Evolutionary conservation across 805 yeast species (phyloP).

Genomic region (Brettanomyces sp.): DNA sequence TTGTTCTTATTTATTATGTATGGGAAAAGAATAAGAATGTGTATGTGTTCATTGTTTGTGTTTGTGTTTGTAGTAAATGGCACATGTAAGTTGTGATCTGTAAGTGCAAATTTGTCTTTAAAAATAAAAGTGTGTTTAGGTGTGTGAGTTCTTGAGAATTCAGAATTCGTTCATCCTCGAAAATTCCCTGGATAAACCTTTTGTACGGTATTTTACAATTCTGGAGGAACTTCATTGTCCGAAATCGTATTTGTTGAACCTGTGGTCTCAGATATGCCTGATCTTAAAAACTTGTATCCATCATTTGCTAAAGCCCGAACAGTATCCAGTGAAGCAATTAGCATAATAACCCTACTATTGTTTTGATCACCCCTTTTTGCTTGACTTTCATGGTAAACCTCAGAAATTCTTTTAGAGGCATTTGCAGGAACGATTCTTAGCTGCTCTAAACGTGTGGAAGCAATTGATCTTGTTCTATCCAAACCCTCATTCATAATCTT

Average conservation of each 20-base stretch:
- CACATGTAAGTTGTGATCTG: no score
- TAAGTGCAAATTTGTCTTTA: no score
- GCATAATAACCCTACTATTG: constrained; percentile 14
- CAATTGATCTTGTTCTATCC: constrained; percentile 28
- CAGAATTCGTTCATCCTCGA: no score
- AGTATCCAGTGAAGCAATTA: constrained; percentile 26
- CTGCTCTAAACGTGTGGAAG: constrained; percentile 18
- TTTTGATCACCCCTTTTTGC: constrained; percentile 28
- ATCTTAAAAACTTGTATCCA: constrained; percentile 8
- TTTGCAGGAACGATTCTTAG: constrained; percentile 27
- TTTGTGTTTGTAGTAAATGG: no score
- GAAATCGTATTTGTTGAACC: background rate
- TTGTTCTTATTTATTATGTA: background rate
- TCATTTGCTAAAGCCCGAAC: constrained; percentile 15
- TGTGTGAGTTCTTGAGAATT: no score
- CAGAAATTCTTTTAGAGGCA: constrained; percentile 26
- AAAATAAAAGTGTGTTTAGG: no score
- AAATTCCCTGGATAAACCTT: no score
- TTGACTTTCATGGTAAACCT: constrained; percentile 31
- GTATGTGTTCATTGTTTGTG: background rate
- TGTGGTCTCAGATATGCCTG: background rate
- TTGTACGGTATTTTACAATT: background rate
- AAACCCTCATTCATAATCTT: constrained; percentile 32
- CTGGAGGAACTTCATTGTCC: background rate
- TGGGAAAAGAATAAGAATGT: background rate